phyloP scores from a whole-genome alignment of 768 basidiomycete genomes.

The Leccinum rimulosum region DNA sequence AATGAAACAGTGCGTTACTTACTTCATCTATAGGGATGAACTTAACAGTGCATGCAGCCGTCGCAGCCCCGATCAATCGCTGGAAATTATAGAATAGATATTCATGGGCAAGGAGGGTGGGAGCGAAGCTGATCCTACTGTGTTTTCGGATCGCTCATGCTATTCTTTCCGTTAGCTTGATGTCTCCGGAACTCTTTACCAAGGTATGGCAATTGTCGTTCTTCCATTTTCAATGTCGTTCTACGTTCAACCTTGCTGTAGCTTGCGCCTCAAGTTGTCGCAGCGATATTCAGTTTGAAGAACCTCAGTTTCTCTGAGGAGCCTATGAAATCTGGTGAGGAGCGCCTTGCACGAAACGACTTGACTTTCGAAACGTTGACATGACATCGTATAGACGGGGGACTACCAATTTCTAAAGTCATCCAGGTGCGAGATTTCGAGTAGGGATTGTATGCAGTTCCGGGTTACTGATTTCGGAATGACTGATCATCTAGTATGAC shows the following conservation, averaged over 20 bases:
- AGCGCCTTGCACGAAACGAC: not conserved
- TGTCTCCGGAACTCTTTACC: slow-evolving; percentile 28
- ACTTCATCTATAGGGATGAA: not conserved
- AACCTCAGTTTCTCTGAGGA: slow-evolving; percentile 24
- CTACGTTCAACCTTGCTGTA: slow-evolving; percentile 18
- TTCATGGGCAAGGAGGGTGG: slow-evolving; percentile 23
- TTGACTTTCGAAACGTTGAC: not conserved
- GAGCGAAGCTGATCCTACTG: not conserved
- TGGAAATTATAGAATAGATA: slow-evolving; percentile 8
- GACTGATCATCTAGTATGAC: slow-evolving; percentile 6
- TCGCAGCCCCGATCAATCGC: not conserved
- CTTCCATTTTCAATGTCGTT: slow-evolving; percentile 12
- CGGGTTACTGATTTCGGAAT: not conserved
- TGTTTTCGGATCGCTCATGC: not conserved
- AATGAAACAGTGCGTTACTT: slow-evolving; percentile 34
- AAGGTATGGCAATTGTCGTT: slow-evolving; percentile 10
- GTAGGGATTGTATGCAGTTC: not conserved
- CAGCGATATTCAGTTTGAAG: slow-evolving; percentile 44
- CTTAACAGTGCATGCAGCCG: slow-evolving; percentile 11
- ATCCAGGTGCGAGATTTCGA: slow-evolving; percentile 16
- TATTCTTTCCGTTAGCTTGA: slow-evolving; percentile 26
- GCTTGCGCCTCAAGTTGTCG: slow-evolving; percentile 45
- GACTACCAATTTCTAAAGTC: slow-evolving; percentile 16
- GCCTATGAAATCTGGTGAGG: slow-evolving; percentile 15
- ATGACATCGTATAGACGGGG: slow-evolving; percentile 5